These are phyloP conservation scores for Dryas integrifolia DNA, from an alignment of 331 rosid genomes.

Conservation along the genomic window DNA sequence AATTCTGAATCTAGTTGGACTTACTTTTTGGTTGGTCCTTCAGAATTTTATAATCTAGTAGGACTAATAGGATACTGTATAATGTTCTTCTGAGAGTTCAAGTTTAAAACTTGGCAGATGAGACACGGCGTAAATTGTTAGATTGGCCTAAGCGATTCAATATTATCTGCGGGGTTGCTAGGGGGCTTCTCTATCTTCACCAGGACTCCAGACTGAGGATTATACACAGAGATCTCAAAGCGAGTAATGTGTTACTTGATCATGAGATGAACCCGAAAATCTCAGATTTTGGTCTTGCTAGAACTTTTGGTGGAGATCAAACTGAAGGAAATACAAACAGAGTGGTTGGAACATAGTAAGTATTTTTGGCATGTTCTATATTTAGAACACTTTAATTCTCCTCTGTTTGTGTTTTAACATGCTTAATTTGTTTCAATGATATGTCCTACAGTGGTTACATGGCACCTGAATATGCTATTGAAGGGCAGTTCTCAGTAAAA, in stretches of 20 bases:
- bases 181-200: constrained; percentile 52
- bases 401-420: background rate
- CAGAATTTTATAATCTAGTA: background rate
- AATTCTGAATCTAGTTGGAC: background rate
- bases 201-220: constrained; percentile 45
- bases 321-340: constrained; percentile 23
- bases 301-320: constrained; percentile 20
- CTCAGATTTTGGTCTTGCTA: constrained; percentile 26
- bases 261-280: constrained; percentile 18
- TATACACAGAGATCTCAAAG: constrained; percentile 39
- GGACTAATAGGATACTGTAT: background rate
- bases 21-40: background rate
- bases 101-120: constrained; percentile 26
- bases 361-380: no score
- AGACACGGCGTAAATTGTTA: constrained; percentile 22
- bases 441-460: constrained; percentile 25
- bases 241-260: constrained; percentile 39
- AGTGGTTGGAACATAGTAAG: constrained; percentile 25
- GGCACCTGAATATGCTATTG: constrained; percentile 38
- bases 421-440: constrained; percentile 1
- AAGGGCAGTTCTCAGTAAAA: constrained; percentile 32
- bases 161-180: constrained; percentile 43
- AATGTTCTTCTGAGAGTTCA: background rate
- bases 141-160: constrained; percentile 49
- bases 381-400: background rate